Evolutionary conservation across 805 yeast genomes (phyloP).

Genomic region (Kuraishia floccosa): DNA sequence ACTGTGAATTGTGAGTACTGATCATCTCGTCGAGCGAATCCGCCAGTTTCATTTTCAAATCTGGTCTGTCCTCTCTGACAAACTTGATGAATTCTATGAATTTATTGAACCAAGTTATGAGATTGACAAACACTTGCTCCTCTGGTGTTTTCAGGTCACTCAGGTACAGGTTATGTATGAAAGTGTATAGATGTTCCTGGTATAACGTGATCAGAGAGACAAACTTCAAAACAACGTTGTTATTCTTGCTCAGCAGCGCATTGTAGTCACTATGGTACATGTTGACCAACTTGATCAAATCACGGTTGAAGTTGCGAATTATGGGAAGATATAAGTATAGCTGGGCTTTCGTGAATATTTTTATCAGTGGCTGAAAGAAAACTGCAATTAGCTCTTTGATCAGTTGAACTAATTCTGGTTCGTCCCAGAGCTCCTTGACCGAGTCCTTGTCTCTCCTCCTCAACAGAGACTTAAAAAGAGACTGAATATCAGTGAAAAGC

Average conservation of each 20-base stretch:
- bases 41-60: constrained; percentile 33
- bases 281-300: constrained; percentile 49
- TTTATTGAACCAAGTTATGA: constrained; percentile 64
- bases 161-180: constrained; percentile 72
- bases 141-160: constrained; percentile 45
- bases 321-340: constrained; percentile 55
- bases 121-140: constrained; percentile 48
- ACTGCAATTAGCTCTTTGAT: constrained; percentile 63
- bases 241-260: constrained; percentile 22
- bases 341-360: constrained; percentile 54
- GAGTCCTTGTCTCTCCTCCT: constrained; percentile 69
- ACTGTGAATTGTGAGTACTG: background rate
- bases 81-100: constrained; percentile 52
- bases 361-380: constrained; percentile 65
- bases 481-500: constrained; percentile 42
- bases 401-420: constrained; percentile 68
- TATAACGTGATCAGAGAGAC: constrained; percentile 59
- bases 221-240: constrained; percentile 57
- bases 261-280: constrained; percentile 31
- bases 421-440: constrained; percentile 72
- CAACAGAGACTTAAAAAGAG: constrained; percentile 49
- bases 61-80: constrained; percentile 35
- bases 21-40: background rate
- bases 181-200: constrained; percentile 59
- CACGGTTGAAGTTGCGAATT: constrained; percentile 55